A percentile compares a stretch with the other conserved stretches of the same genome.
These are phyloP conservation scores for Metschnikowia drakensbergensis DNA, from an alignment of 805 yeast species.

Conservation along the genomic window DNA sequence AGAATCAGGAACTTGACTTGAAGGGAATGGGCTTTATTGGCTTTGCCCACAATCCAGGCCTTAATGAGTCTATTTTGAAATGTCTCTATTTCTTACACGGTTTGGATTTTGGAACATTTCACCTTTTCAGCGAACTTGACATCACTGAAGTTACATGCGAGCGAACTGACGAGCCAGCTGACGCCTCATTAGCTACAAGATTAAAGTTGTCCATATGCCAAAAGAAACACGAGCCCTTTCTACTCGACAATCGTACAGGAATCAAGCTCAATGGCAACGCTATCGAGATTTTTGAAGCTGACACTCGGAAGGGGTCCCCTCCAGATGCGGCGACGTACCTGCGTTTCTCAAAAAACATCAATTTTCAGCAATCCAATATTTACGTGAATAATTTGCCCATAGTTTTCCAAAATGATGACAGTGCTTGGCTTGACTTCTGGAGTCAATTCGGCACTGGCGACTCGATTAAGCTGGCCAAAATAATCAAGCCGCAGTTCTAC, in stretches of 20 bases:
- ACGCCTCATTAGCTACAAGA: neutral
- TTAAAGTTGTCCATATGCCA: conserved; percentile 32
- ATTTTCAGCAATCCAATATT: conserved; percentile 65
- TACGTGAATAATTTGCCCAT: conserved; percentile 64
- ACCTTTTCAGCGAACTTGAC: conserved; percentile 27
- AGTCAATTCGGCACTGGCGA: conserved; percentile 29
- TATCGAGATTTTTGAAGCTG: neutral
- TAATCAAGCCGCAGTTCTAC: conserved; percentile 41
- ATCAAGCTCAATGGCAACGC: neutral
- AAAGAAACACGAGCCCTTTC: conserved; percentile 32
- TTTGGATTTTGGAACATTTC: conserved; percentile 46
- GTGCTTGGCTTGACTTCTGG: conserved; percentile 38
- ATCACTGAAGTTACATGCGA: conserved; percentile 22
- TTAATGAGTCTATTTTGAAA: conserved; percentile 46
- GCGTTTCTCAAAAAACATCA: conserved; percentile 22
- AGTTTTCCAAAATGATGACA: conserved; percentile 51
- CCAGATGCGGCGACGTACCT: neutral
- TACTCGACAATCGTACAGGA: conserved; percentile 11
- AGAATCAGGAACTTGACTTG: conserved; percentile 31
- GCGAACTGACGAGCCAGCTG: neutral
- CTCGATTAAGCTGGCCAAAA: conserved; percentile 37
- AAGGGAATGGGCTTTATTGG: conserved; percentile 45
- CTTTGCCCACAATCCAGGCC: conserved; percentile 27
- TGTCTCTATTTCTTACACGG: conserved; percentile 49
- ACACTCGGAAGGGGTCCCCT: neutral